phyloP scores from a whole-genome alignment of 495 filamentous ascomycete species.

The Parathielavia appendiculata region DNA sequence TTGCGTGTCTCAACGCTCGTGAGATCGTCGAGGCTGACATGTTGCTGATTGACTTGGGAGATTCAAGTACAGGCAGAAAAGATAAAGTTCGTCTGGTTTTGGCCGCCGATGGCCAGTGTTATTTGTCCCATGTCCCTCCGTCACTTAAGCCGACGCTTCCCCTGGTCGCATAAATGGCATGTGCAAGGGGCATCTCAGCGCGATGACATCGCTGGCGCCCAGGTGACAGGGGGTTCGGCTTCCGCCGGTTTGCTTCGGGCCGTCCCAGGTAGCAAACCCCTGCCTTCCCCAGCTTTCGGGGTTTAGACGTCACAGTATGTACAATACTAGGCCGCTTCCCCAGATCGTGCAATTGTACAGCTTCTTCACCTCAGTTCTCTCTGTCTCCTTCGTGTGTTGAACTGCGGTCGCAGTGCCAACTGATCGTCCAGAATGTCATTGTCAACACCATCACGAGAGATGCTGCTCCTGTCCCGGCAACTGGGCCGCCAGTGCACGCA shows the following conservation, averaged over 20 bases:
- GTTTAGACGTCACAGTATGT: constrained; percentile 1
- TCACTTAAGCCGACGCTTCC: constrained; percentile 16
- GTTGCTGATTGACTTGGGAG: not conserved
- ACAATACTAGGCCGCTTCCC: constrained; percentile 1
- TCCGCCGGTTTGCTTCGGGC: constrained; percentile 35
- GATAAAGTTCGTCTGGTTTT: constrained; percentile 3
- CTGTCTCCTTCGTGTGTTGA: constrained; percentile 3
- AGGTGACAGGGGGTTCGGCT: constrained; percentile 24
- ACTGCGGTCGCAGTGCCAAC: not conserved
- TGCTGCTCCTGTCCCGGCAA: constrained; percentile 38
- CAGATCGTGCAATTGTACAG: not conserved
- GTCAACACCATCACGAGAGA: constrained; percentile 33
- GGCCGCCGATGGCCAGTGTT: not conserved
- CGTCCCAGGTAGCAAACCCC: constrained; percentile 13
- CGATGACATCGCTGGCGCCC: constrained; percentile 13
- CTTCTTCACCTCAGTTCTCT: not conserved
- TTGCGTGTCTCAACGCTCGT: constrained; percentile 32
- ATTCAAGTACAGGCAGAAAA: not conserved
- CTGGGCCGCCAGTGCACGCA: constrained; percentile 35
- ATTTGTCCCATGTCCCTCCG: not conserved
- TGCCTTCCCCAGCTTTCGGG: constrained; percentile 8
- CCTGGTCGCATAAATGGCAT: not conserved
- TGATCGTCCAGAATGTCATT: constrained; percentile 31
- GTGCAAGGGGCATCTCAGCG: constrained; percentile 6
- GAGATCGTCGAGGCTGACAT: constrained; percentile 32